Base-by-base conservation (phyloP, 2,329 filamentous ascomycete genomes). In the Neospermospora avenae region DNA sequence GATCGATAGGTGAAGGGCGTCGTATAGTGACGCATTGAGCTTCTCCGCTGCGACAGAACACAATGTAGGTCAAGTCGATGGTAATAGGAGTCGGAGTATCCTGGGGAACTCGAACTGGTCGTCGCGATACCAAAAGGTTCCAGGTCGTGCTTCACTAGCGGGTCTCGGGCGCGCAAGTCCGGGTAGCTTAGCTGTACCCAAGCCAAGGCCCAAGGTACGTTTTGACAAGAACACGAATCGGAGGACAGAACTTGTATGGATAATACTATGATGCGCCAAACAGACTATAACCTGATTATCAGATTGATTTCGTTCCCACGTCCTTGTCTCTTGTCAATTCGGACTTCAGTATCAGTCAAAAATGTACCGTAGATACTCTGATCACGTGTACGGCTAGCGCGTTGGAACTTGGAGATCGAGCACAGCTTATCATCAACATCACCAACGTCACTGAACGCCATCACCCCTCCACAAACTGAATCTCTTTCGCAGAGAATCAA, bases 11-110 rank as follows among this genome's bases (percentile, higher is more conserved):
- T 44, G 39, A 55, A 41, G 54, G 18, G n/a, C 20, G 51, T n/a
- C n/a, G n/a, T n/a, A n/a, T n/a, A 41, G 53, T 65, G 54, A 60
- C 60, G 58, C 68, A 70, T 70, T 66, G 65, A 63, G 48, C 42
- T 59, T 55, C 55, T 52, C 58, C 46, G 11, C 28, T 1, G 11
- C 28, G 11, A 31, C 28, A 31, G 6, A 39, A 52, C 39, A 25
- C 53, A 51, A 34, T 49, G 59, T 45, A 51, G 48, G 31, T 54
- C 57, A 65, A 63, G 61, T 54, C 57, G 65, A 63, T 62, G 64
- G 54, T 48, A 62, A 63, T 65, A 61, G 62, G 48, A 63, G 31
- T 65, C 61, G 62, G 48, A 63, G 31, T 55, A 44, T 62, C 42
- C 60, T 57, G 55, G 49, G 39, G 45, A 42, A 56, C 61, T 37